Evolutionary conservation across 768 basidiomycete genomes (phyloP).

Genomic region (Leccinum obscurum): DNA sequence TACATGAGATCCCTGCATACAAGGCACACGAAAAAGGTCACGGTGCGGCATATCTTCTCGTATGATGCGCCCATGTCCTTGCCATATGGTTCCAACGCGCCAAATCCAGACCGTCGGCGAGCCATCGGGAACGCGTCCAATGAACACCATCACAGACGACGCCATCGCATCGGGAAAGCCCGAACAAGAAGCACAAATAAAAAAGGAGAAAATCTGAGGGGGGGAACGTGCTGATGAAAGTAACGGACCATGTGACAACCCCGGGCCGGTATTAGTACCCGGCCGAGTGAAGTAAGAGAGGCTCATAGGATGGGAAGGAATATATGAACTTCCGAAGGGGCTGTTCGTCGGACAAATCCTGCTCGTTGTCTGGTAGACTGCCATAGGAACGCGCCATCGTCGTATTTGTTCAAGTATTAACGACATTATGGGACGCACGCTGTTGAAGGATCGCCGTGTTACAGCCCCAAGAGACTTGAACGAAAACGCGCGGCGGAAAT

Average conservation of each 20-base stretch:
- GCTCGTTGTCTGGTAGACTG: neutral
- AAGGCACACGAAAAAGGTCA: neutral
- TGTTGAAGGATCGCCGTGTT: no score
- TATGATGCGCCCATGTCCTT: conserved; percentile 8
- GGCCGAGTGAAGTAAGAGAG: neutral
- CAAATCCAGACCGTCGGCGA: conserved; percentile 62
- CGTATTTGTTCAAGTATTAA: neutral
- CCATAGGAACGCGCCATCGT: neutral
- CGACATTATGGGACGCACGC: no score
- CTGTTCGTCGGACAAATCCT: neutral
- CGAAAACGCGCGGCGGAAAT: neutral
- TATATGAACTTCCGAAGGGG: neutral
- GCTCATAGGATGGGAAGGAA: neutral
- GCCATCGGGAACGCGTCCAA: conserved; percentile 35
- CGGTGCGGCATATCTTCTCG: neutral
- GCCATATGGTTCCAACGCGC: conserved; percentile 41
- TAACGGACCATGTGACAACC: neutral
- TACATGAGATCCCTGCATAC: neutral
- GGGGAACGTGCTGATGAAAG: conserved; percentile 35
- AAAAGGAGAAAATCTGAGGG: conserved; percentile 38
- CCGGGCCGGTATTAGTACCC: neutral
- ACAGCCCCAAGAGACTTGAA: neutral
- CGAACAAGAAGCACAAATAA: neutral
- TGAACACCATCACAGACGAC: neutral
- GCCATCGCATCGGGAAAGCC: neutral